Conservation (phyloP, 345 rosid genomes). For the Aurinia saxatilis region DNA sequence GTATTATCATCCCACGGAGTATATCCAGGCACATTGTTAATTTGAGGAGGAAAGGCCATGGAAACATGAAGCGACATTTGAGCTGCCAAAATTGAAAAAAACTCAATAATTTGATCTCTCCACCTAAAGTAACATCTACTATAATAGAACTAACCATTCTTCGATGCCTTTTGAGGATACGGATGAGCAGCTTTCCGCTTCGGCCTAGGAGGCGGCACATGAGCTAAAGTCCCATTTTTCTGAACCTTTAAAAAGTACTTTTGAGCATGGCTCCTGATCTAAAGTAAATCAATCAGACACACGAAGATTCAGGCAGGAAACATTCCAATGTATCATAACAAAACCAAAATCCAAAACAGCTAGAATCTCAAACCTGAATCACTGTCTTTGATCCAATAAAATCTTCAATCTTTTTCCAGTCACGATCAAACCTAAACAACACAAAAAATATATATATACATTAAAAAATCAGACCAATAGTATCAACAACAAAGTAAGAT, state of each 20-base stretch:
- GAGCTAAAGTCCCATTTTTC: constrained; percentile 73
- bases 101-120: background rate
- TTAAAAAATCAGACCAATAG: too few relatives aligned
- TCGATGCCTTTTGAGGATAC: constrained; percentile 85
- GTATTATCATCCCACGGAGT: constrained; percentile 44
- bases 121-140: constrained; percentile 1
- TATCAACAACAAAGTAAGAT: background rate
- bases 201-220: constrained; percentile 87
- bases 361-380: constrained; percentile 55
- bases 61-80: constrained; percentile 40
- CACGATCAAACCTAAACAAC: constrained; percentile 72
- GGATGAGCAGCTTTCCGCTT: constrained; percentile 93
- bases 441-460: too few relatives aligned
- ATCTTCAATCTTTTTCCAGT: constrained; percentile 90
- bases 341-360: background rate
- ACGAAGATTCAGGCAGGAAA: background rate
- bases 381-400: constrained; percentile 86
- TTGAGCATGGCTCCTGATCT: constrained; percentile 94
- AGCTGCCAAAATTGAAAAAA: constrained; percentile 32
- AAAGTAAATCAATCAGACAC: constrained; percentile 5
- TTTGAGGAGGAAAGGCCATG: constrained; percentile 39
- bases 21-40: constrained; percentile 32
- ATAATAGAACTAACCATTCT: constrained; percentile 40
- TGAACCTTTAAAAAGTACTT: constrained; percentile 81
- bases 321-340: background rate